A percentile compares a stretch with the other conserved stretches of the same genome.
Conservation (phyloP, 495 filamentous ascomycete genomes). For the Parachaetomium inaequale region DNA sequence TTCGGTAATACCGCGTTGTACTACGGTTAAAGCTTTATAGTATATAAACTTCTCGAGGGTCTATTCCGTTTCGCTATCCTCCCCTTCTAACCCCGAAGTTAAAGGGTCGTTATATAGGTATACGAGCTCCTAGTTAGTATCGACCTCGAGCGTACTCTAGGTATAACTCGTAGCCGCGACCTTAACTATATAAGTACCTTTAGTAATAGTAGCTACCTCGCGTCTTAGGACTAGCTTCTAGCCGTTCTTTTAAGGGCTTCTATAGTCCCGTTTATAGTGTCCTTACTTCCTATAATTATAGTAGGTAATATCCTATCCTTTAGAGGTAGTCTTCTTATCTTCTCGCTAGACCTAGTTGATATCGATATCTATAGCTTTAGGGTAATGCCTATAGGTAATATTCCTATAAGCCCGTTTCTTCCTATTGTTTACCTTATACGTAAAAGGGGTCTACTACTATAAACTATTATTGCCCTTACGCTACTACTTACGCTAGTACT, state of each 20-base stretch:
- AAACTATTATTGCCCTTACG: fast-evolving
- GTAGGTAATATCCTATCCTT: neutral
- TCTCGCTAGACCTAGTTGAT: neutral
- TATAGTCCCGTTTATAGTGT: neutral
- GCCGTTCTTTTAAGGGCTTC: neutral
- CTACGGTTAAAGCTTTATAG: no score
- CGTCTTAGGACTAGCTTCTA: neutral
- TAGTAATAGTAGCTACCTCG: neutral
- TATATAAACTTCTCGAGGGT: no score
- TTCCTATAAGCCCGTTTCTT: neutral
- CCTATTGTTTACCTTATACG: no score
- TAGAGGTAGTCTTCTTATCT: neutral
- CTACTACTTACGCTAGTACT: neutral
- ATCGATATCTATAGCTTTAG: neutral
- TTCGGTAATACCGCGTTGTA: no score
- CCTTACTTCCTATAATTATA: conserved; percentile 7
- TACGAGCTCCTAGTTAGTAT: neutral
- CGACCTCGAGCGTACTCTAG: neutral
- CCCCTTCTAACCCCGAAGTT: no score
- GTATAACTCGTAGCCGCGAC: neutral
- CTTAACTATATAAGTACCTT: no score
- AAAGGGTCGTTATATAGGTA: no score
- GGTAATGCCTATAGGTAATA: neutral
- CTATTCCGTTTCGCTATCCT: no score
- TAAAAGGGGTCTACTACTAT: no score